phyloP scores from a whole-genome alignment of 2,329 filamentous ascomycete species.

The Aspergillus sp. region DNA sequence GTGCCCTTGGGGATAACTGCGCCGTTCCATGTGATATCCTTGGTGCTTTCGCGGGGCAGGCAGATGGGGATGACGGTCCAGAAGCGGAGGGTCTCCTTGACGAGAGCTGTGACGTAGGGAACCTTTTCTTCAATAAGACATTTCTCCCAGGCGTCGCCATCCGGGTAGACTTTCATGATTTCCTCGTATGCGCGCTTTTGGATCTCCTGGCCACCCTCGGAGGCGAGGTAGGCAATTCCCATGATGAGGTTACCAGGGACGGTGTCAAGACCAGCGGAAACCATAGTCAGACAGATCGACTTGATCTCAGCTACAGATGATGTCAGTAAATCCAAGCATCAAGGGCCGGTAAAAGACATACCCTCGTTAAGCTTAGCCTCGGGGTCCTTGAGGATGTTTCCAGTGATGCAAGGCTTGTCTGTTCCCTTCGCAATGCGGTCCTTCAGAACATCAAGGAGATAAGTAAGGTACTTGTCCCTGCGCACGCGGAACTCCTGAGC shows the following conservation, averaged over 20 bases:
- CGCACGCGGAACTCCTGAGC: conserved; percentile 67
- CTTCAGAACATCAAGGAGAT: conserved; percentile 60
- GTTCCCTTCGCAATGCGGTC: conserved; percentile 62
- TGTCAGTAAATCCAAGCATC: conserved; percentile 27
- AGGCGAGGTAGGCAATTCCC: conserved; percentile 75
- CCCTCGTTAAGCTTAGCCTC: conserved; percentile 68
- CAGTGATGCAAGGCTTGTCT: conserved; percentile 67
- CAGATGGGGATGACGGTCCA: conserved; percentile 80
- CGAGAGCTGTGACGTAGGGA: conserved; percentile 73
- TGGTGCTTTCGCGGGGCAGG: conserved; percentile 70
- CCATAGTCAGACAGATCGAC: conserved; percentile 79
- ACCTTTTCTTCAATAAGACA: conserved; percentile 74
- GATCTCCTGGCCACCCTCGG: conserved; percentile 65
- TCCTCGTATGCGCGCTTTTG: conserved; percentile 69
- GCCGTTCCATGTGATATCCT: conserved; percentile 69
- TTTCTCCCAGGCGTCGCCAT: conserved; percentile 73
- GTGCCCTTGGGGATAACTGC: conserved; percentile 70
- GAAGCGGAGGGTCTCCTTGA: conserved; percentile 76
- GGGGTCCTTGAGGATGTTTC: conserved; percentile 69
- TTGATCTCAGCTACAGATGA: conserved; percentile 66
- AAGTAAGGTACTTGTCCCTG: conserved; percentile 65
- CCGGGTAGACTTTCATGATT: conserved; percentile 69
- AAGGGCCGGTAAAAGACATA: conserved; percentile 28
- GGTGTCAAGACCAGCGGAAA: conserved; percentile 78
- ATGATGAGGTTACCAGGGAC: conserved; percentile 78